These are phyloP conservation scores for Camelina hispida DNA, from an alignment of 345 rosid genomes.

Conservation along the genomic window DNA sequence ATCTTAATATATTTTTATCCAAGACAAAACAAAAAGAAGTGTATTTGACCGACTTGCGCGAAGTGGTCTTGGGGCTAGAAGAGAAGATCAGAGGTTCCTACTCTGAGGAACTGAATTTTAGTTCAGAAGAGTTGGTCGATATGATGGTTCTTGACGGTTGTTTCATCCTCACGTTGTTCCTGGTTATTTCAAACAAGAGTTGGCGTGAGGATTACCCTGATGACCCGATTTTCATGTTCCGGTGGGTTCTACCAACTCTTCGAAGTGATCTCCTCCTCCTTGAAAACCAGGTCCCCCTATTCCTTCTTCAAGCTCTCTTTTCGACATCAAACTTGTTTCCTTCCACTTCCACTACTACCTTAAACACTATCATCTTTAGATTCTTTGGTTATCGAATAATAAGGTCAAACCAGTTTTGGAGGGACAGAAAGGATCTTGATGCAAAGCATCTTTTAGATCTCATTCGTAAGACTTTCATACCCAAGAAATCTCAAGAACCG, in stretches of 20 bases:
- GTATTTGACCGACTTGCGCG: slow-evolving; percentile 11
- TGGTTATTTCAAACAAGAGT: background rate
- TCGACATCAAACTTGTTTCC: slow-evolving; percentile 2
- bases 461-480: slow-evolving; percentile 28
- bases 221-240: slow-evolving; percentile 42
- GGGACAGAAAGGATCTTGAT: background rate
- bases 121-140: slow-evolving; percentile 35
- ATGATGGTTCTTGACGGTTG: slow-evolving; percentile 67
- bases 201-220: background rate
- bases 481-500: background rate
- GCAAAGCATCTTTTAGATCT: slow-evolving; percentile 37
- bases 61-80: background rate
- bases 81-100: slow-evolving; percentile 45
- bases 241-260: slow-evolving; percentile 48
- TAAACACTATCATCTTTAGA: background rate
- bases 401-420: slow-evolving; percentile 12
- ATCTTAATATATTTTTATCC: slow-evolving; percentile 37
- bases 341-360: background rate
- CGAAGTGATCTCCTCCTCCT: slow-evolving; percentile 36
- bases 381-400: slow-evolving; percentile 7
- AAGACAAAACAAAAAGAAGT: slow-evolving; percentile 15
- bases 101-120: slow-evolving; percentile 30
- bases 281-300: slow-evolving; percentile 38
- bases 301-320: slow-evolving; percentile 15
- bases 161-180: slow-evolving; percentile 55